Evolutionary conservation across 768 basidiomycete species (phyloP).

Genomic region (Mrakia hoshinonis): DNA sequence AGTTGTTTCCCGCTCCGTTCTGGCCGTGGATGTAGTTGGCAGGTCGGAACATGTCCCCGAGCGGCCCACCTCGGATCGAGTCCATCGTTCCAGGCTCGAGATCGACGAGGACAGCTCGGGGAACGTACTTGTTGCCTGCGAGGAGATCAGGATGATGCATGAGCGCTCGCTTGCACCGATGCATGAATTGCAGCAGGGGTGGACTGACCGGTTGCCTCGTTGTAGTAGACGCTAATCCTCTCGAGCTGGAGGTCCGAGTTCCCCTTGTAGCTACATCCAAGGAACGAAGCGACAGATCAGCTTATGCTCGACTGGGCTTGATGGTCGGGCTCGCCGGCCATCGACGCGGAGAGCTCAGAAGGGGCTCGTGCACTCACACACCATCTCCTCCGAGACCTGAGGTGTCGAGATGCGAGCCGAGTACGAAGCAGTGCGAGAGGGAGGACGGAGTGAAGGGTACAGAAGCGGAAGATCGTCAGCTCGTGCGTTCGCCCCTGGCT

Average conservation of each 20-base stretch:
- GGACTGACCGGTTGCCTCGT: conserved; percentile 63
- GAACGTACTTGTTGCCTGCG: conserved; percentile 82
- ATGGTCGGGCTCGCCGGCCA: no score
- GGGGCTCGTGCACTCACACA: conserved; percentile 40
- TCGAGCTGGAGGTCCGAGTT: conserved; percentile 91
- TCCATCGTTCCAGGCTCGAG: conserved; percentile 78
- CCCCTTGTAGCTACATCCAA: conserved; percentile 61
- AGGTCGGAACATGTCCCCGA: conserved; percentile 63
- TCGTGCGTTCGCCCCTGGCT: background rate
- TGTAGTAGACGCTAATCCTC: conserved; percentile 91
- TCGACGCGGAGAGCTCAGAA: no score
- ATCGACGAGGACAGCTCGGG: conserved; percentile 93
- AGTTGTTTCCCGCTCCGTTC: conserved; percentile 39
- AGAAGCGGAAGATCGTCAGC: background rate
- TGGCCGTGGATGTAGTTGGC: conserved; percentile 65
- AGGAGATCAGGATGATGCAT: background rate
- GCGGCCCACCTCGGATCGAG: conserved; percentile 48
- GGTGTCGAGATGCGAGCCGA: background rate
- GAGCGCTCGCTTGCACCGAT: background rate
- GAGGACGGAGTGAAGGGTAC: background rate
- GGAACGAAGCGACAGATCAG: background rate
- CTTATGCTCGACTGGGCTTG: background rate
- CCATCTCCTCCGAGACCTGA: conserved; percentile 93
- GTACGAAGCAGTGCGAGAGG: no score
- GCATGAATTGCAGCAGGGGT: no score